Evolutionary conservation across 805 yeast species (phyloP), one percentile per base, ranked within the genome.

Genomic region (Zygosaccharomyces lentus): DNA sequence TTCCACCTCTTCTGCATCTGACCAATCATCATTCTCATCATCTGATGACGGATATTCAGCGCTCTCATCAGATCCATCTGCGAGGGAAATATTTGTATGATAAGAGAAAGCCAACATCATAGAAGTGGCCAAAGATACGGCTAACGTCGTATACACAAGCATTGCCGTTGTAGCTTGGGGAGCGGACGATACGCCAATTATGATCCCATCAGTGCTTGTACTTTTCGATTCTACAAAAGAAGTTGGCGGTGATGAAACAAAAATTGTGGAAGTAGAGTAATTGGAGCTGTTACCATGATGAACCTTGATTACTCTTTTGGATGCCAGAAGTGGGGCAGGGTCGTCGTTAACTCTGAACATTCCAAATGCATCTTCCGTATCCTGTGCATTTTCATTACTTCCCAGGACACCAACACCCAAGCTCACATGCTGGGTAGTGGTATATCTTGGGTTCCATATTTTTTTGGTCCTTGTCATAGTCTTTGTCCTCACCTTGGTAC

Each of bases 121-220:
- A 2, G 49, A 26, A 24, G 45, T 40, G 26, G 48, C 42, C 23
- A 46, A 35, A 2, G 45, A 40, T 10, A 38, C 48, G 24, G 37
- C 41, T 10, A 43, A 16, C 17, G 37, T 37, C 10, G 50, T 37
- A 16, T 32, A 43, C 5, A 43, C 37, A 9, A 47, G 29, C 30
- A 44, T 32, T 4, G 45, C 31, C 9, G 40, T 43, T 9, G 40
- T 27, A 35, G 37, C 32, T 27, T 55, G 56, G 30, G 57, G 50
- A 13, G 56, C 48, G 9, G 45, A 46, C 6, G 47, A 39, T 10
- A 46, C 40, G 17, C 41, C 36, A 6, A 46, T 39, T 9, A 43
- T 36, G n/a, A 52, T 43, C 7, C 57, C 38, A 0, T 53, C 40
- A 0, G 44, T 31, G 8, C 45, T 41, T 17, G 47, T 49, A 15